Base-by-base conservation (phyloP, 192 early-diverging fungal species). In the Backusella morwellensis region DNA sequence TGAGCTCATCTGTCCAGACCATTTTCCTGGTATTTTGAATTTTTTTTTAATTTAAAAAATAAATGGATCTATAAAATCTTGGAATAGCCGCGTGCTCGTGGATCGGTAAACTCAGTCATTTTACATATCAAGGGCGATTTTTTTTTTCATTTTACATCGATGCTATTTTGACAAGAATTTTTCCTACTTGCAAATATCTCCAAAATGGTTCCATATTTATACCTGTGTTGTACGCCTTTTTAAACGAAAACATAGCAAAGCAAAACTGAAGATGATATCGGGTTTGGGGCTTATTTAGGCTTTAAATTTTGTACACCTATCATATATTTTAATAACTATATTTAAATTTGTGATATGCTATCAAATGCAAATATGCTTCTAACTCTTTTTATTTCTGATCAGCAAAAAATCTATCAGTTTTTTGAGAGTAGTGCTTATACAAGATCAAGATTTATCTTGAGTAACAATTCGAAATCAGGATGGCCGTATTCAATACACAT, bases 361-460 rank as follows among this genome's bases (percentile, higher is more conserved):
- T 50, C 47, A 50, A 50, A 50, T 19, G 47, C 12, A 59, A 59
- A 59, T 29, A 29, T 14, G 56, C 9, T 63, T 12, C 56, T 63
- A 63, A n/a, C 56, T 63, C 23, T 29, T 63, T 63, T 63, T 63
- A 26, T 63, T 63, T 63, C 56, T 63, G 56, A 63, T 63, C 23
- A 63, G 9, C 56, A 63, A 63, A 29, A 26, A 29, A 21, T 12
- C 3, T 26, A 14, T 63, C 0, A 2, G 19, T 50, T n/a, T 6
- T 50, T 63, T 63, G 12, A 29, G 26, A 26, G 23, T 56, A 21
- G 0, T 29, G 4, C 8, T 63, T 26, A 14, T 50, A 50, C 19
- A 4, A n/a, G 47, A 50, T 21, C 19, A 50, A 50, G 47, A n/a
- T n/a, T n/a, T 50, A 50, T 50, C 19, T 6, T 19, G 5, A 50